Evolutionary conservation across 208 protist species (phyloP).

Genomic region (Phytomonas sp.): DNA sequence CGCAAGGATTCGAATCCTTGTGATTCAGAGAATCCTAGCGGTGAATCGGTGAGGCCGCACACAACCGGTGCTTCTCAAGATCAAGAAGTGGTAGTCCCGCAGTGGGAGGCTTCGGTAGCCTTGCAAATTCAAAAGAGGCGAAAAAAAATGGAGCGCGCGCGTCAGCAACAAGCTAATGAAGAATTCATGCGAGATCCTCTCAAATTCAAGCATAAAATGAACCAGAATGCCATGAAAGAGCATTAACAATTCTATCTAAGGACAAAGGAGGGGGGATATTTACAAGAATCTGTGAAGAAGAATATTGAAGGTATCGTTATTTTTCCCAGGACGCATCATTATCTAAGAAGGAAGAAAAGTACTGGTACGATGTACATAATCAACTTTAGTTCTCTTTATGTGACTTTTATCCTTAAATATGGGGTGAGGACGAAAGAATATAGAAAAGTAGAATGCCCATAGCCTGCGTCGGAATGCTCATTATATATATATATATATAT

Average conservation of each 20-base stretch:
- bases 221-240: conserved; percentile 2
- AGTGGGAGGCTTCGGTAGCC: conserved; percentile 52
- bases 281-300: background rate
- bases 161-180: conserved; percentile 38
- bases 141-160: conserved; percentile 48
- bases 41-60: background rate
- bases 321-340: background rate
- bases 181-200: conserved; percentile 70
- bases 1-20: background rate
- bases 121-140: conserved; percentile 60
- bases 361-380: background rate
- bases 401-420: conserved; percentile 1
- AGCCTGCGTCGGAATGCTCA: background rate
- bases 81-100: conserved; percentile 6
- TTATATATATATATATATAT: conserved; percentile 3
- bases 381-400: background rate
- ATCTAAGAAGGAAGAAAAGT: background rate
- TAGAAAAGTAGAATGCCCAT: background rate
- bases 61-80: background rate
- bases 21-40: background rate
- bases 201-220: conserved; percentile 39
- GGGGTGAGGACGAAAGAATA: background rate
- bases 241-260: background rate
- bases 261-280: background rate
- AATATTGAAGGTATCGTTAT: background rate